Evolutionary conservation across 2,329 filamentous ascomycete genomes (phyloP), one percentile per base, ranked within the genome.

Genomic region (Helotiales sp.): DNA sequence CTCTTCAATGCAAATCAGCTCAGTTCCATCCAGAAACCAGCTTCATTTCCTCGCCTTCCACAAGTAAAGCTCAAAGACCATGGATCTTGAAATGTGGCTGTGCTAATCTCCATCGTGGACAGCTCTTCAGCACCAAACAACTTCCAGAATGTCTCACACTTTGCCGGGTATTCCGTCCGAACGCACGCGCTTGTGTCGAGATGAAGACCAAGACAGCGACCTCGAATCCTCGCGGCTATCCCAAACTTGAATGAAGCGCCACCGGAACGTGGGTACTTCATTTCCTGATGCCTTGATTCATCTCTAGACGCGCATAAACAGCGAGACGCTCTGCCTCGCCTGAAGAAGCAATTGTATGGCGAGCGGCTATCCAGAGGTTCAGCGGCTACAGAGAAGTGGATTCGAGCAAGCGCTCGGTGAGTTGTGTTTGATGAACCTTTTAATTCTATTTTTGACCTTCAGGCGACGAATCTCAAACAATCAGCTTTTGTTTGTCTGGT

Each of bases 321-420:
- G 51, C 51, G 51, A 44, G 25, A 44, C 51, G 51, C 51, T 27
- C 12, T 17, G 22, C 22, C 42, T 25, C 25, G 42, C 42, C 25
- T 22, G 25, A 31, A 48, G 46, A 27, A 48, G 27, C n/a, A n/a
- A n/a, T n/a, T n/a, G n/a, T n/a, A n/a, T n/a, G n/a, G n/a, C n/a
- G n/a, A n/a, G 24, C 27, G 27, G 46, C 46, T 48, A 7, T 8
- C 31, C 25, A 33, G n/a, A n/a, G n/a, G 25, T 17, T 15, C 15
- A 31, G 52, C 52, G 52, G 40, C 19, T 54, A 34, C 52, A 22
- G 24, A 22, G 29, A 25, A 17, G 10, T n/a, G 29, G 19, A 40
- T 54, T 54, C 40, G 52, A 47, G 52, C 52, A 47, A 54, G 52
- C 52, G 52, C 52, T 47, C 19, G 29, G 17, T 47, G 22, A 29